Conservation (phyloP, 805 yeast genomes). For the Metschnikowia vanudenii region DNA sequence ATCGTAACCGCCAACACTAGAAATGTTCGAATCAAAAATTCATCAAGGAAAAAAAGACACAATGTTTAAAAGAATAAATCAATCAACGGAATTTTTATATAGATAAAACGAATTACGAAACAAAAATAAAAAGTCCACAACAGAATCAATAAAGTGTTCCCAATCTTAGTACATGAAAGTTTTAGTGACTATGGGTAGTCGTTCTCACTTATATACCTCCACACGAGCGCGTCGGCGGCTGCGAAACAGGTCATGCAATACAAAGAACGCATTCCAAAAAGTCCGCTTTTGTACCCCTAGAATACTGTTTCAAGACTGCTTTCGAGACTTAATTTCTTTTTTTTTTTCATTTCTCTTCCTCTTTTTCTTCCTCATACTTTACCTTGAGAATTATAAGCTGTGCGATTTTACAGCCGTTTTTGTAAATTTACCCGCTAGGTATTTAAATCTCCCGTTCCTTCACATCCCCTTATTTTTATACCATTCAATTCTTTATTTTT, state of each 20-base stretch:
- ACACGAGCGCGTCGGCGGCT: not conserved
- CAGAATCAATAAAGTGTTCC: too few relatives aligned
- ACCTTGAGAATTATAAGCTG: not conserved
- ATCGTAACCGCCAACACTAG: too few relatives aligned
- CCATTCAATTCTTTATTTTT: not conserved
- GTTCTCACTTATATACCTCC: not conserved
- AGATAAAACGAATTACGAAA: too few relatives aligned
- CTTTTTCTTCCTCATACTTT: not conserved
- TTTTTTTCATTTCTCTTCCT: too few relatives aligned
- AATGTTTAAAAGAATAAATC: too few relatives aligned
- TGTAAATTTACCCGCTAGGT: constrained; percentile 1
- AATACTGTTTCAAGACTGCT: too few relatives aligned
- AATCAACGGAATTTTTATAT: too few relatives aligned
- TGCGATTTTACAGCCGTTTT: not conserved
- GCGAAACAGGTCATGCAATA: not conserved
- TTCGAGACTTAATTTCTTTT: too few relatives aligned
- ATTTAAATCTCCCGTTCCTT: not conserved
- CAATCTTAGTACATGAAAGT: too few relatives aligned
- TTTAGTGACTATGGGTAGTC: not conserved
- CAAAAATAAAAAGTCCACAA: too few relatives aligned
- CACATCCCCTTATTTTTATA: not conserved
- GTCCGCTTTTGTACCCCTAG: not conserved
- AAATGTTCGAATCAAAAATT: too few relatives aligned
- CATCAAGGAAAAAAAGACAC: too few relatives aligned
- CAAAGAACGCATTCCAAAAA: not conserved